phyloP scores from a whole-genome alignment of 495 filamentous ascomycete species.

The Sphaerosporella brunnea region DNA sequence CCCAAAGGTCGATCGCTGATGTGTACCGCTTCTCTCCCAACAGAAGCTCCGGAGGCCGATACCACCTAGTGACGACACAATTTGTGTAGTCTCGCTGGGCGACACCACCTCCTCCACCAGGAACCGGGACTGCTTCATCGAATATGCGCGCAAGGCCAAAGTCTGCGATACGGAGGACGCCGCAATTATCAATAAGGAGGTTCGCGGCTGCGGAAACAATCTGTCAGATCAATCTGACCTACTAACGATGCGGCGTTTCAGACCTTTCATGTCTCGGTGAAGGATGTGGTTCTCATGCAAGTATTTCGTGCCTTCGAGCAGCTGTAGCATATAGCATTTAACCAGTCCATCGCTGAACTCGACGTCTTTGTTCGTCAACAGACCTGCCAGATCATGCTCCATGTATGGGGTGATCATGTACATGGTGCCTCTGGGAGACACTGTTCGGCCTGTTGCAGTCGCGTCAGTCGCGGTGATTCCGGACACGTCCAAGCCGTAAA shows the following conservation, averaged over 20 bases:
- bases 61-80: constrained; percentile 92
- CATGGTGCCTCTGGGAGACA: constrained; percentile 30
- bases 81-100: constrained; percentile 82
- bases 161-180: constrained; percentile 90
- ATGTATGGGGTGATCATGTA: constrained; percentile 99
- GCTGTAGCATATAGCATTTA: constrained; percentile 93
- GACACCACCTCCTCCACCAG: constrained; percentile 66
- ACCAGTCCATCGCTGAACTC: constrained; percentile 75
- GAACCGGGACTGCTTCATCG: constrained; percentile 62
- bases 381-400: constrained; percentile 92
- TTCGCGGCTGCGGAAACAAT: constrained; percentile 64
- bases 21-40: constrained; percentile 77
- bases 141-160: constrained; percentile 91
- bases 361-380: constrained; percentile 85
- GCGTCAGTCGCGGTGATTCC: not conserved
- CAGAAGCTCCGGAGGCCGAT: constrained; percentile 83
- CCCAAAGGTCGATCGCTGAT: constrained; percentile 95
- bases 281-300: constrained; percentile 79
- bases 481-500: not conserved
- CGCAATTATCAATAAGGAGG: constrained; percentile 84
- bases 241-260: not conserved
- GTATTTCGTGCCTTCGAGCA: constrained; percentile 76
- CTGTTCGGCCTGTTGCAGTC: constrained; percentile 14
- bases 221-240: too few relatives aligned
- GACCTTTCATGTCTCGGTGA: constrained; percentile 90